Evolutionary conservation across 1,139 yeast genomes (phyloP), one percentile per base, ranked within the genome.

Genomic region (Candida sanyaensis): DNA sequence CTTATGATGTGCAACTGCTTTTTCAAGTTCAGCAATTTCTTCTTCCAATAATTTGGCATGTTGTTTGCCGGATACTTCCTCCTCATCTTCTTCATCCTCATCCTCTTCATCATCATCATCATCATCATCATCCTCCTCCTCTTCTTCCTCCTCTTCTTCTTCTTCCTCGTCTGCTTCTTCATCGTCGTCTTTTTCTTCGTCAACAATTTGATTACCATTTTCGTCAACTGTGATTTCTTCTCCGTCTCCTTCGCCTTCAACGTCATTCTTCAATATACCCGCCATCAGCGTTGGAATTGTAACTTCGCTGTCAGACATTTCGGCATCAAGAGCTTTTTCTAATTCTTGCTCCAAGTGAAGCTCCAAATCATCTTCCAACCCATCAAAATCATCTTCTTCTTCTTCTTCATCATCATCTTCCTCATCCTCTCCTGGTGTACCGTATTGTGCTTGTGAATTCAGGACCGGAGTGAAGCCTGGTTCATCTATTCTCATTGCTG

Each of bases 21-120:
- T 71, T 60, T 88, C 92, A 53, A 95, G 75, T 61, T 95, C 99
- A 11, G 78, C 72, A 46, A 95, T 84, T 63, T 92, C 98, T 64
- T 92, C 98, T 53, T 83, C 83, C 50, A 93, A 72, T 57, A 91
- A 77, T 60, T 87, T 91, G 55, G 81, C 81, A 57, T 88, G 96
- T 54, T 88, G 91, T 50, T 80, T 69, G 13, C 75, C 73, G 4
- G 63, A 61, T 51, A 65, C 65, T 10, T 60, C 51, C 8, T 62
- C 68, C 12, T 61, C 74, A 37, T 67, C 75, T 13, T 55, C 65
- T 6, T 60, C 64, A 1, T 60, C 62, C 6, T 62, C 66, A 1
- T 62, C 67, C 1, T 61, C 66, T 1, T 61, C 64, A 6, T 62
- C 66, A 1, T 61, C 65, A 1, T 62, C 66, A 7, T 62, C 68